Base-by-base conservation (phyloP, 2,329 filamentous ascomycete genomes). In the Venturia nashicola region DNA sequence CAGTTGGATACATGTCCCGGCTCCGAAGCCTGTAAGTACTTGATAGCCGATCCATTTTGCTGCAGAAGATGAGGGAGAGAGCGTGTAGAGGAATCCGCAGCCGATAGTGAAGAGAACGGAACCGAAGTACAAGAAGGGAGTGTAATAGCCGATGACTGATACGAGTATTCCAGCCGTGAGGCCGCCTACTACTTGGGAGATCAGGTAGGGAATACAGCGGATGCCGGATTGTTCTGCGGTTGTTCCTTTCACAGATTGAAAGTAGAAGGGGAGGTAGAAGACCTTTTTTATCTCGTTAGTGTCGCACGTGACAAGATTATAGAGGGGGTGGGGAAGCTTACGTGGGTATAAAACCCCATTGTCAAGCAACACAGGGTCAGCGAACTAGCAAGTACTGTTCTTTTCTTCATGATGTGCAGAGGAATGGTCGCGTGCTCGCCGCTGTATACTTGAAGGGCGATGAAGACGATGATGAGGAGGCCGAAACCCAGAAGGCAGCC, bases 11-110 rank as follows among this genome's bases (percentile, higher is more conserved):
- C 70, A 75, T 3, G 76, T 68, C 4, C 81, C 82, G 65, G 74
- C 76, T 5, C 79, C 80, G 1, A 80, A 66, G 2, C 81, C 82
- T 2, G 73, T 69, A 2, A 83, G 65, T 16, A 83, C 74, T 71
- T 83, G 80, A 68, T 80, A 83, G 6, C 80, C 81, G 51, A 83
- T 80, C 80, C 80, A 83, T 48, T 74, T 73, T 14, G 71, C 77
- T 0, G 74, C 73, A 3, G 72, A 67, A 4, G 78, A 76, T 61
- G 73, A 66, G 9, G 76, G 67, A 8, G 75, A 71, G 4, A 81
- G 71, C 73, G 65, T 71, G 44, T 65, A 66, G n/a, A 71, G 42
- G 16, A 72, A 55, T 12, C 70, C 70, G 32, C 59, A 64, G 23
- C 68, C 70, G 27, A 71, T 65, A 32, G 67, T 65, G 48, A 69